Evolutionary conservation across 768 basidiomycete genomes (phyloP).

Genomic region (Sutorius australiensis): DNA sequence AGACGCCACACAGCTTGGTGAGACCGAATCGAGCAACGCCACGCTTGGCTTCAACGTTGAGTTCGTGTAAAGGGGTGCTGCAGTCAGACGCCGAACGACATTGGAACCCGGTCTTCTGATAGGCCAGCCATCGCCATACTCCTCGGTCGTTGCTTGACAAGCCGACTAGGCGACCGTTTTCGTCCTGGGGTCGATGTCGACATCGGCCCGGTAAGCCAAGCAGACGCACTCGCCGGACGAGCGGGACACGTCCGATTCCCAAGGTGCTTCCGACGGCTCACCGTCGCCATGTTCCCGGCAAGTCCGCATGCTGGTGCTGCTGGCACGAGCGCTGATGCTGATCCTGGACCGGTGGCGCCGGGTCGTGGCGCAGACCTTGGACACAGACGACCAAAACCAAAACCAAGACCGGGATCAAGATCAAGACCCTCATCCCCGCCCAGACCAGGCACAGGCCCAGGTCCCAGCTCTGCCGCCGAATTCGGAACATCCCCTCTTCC

Average conservation of each 20-base stretch:
- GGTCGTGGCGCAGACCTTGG: conserved; percentile 7
- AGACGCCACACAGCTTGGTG: background rate
- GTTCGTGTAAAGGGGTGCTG: background rate
- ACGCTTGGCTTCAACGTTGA: background rate
- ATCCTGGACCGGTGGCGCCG: conserved; percentile 13
- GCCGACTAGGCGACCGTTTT: background rate
- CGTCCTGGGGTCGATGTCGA: conserved; percentile 3
- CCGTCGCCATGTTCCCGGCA: background rate
- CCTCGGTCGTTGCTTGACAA: conserved; percentile 9
- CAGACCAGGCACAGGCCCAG: background rate
- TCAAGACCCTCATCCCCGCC: background rate
- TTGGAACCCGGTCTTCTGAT: background rate
- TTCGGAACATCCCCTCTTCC: background rate
- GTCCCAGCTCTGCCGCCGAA: background rate
- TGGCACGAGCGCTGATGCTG: background rate
- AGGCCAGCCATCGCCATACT: background rate
- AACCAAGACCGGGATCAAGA: background rate
- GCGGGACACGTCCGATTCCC: background rate
- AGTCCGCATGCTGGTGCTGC: background rate
- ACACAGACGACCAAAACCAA: background rate
- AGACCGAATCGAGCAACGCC: background rate
- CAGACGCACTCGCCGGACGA: conserved; percentile 2
- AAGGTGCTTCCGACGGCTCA: background rate
- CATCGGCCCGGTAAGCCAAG: background rate
- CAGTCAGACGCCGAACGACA: background rate